Evolutionary conservation across 768 basidiomycete species (phyloP).

Genomic region (Calocybe indica): DNA sequence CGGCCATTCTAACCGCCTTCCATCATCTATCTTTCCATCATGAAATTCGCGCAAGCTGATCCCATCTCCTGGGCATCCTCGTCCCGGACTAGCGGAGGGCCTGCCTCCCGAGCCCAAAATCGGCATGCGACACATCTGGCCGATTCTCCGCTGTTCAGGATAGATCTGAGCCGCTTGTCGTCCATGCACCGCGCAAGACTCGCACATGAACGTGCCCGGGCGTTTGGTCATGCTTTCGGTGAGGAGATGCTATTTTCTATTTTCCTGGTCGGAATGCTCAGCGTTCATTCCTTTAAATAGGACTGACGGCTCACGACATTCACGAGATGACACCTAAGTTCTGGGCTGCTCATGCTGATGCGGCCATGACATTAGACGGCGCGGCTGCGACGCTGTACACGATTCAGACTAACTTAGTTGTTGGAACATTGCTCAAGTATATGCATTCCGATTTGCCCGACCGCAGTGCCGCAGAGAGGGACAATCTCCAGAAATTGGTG

Average conservation of each 20-base stretch:
- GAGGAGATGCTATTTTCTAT: background rate
- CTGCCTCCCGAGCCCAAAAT: too few species aligned
- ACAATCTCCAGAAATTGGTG: constrained; percentile 16
- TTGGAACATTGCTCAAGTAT: constrained; percentile 28
- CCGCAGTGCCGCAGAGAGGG: constrained; percentile 9
- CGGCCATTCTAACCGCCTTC: too few species aligned
- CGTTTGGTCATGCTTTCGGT: background rate
- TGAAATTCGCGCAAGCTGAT: too few species aligned
- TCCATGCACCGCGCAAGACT: background rate
- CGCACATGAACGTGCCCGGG: background rate
- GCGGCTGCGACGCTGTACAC: constrained; percentile 25
- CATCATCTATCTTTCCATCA: too few species aligned
- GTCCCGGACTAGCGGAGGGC: too few species aligned
- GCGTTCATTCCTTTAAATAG: background rate
- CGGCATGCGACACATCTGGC: too few species aligned
- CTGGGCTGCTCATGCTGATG: constrained; percentile 31
- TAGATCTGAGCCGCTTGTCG: background rate
- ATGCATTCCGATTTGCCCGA: too few species aligned
- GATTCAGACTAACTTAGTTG: constrained; percentile 30
- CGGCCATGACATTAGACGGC: constrained; percentile 21
- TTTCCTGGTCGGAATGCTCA: background rate
- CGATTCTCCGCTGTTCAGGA: too few species aligned
- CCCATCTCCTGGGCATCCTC: too few species aligned
- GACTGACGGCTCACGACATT: constrained; percentile 18
- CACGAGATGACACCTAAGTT: constrained; percentile 23